Evolutionary conservation across 306 rosid species (phyloP), one percentile per base, ranked within the genome.

Genomic region (Vicia villosa): DNA sequence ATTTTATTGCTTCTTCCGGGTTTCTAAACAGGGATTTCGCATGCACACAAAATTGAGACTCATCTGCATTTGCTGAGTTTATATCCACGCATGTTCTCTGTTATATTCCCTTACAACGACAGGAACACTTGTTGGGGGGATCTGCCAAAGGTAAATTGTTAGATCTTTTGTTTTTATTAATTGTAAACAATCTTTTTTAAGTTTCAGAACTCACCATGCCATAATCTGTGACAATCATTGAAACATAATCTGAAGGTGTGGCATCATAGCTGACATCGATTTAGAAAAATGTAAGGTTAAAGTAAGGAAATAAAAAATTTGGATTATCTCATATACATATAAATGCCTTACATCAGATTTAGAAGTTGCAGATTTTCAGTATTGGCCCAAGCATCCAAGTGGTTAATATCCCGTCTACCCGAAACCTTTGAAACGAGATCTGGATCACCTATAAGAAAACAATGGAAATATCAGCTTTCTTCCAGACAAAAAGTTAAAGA

Each of bases 71-170:
- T 66, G 61, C 40, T 50, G 72, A 69, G 55, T 69, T 74, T 57
- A 83, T 72, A 76, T 72, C 83, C 86, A 79, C 47, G 72, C 49
- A 55, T 72, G 81, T 49, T 79, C 86, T 83, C 82, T 79, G 52
- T 63, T 58, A 63, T 79, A 83, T 58, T 83, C 83, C 78, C 81
- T 70, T 16, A 83, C 84, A 68, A 83, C 73, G 47, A 83, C 86
- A 42, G 83, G 84, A 16, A 83, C 82, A 76, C 87, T 79, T 55
- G 84, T 83, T 8, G 84, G 84, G 34, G 87, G 87, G 59, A 83
- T 77, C 87, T 83, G 77, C 45, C 28, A 58, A 74, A 45, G 24
- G 15, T 8, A 34, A 64, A 54, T 55, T 54, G 80, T 79, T 47
- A 74, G 30, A 22, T 21, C 16, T 55, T 49, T 4, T 19, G 30